Evolutionary conservation across 257 asterid genomes (phyloP).

Genomic region (Solanum bulbocastanum): DNA sequence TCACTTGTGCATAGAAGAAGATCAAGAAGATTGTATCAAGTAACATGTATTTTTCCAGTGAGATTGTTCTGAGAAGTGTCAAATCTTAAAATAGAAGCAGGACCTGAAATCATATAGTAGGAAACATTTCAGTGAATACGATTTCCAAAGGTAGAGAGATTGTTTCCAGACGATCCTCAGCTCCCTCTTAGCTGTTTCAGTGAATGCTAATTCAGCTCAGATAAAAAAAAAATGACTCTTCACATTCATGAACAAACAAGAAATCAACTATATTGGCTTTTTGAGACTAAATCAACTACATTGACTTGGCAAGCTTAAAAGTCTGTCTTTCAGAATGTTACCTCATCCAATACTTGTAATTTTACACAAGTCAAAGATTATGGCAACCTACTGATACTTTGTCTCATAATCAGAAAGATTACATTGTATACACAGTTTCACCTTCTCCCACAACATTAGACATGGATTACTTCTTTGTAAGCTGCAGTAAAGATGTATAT

Average conservation of each 20-base stretch:
- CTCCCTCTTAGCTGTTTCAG: background rate
- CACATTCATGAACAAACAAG: background rate
- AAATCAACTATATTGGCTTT: background rate
- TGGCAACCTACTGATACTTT: background rate
- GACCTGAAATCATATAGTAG: too few relatives aligned
- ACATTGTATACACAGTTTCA: background rate
- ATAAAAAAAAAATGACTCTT: background rate
- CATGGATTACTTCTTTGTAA: background rate
- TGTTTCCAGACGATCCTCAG: background rate
- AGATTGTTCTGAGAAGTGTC: too few relatives aligned
- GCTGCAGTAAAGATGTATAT: background rate
- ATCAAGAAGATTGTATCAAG: too few relatives aligned
- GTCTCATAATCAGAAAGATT: background rate
- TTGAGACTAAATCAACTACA: background rate
- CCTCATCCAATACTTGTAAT: background rate
- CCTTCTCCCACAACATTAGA: background rate
- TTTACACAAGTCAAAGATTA: background rate
- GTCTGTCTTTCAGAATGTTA: background rate
- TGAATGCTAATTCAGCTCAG: background rate
- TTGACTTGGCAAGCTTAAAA: background rate
- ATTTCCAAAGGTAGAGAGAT: too few relatives aligned
- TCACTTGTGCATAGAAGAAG: too few relatives aligned
- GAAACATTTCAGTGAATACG: too few relatives aligned
- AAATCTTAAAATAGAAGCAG: too few relatives aligned
- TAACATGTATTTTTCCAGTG: too few relatives aligned